Evolutionary conservation across 345 rosid species (phyloP).

Genomic region (Citrus reticulata): DNA sequence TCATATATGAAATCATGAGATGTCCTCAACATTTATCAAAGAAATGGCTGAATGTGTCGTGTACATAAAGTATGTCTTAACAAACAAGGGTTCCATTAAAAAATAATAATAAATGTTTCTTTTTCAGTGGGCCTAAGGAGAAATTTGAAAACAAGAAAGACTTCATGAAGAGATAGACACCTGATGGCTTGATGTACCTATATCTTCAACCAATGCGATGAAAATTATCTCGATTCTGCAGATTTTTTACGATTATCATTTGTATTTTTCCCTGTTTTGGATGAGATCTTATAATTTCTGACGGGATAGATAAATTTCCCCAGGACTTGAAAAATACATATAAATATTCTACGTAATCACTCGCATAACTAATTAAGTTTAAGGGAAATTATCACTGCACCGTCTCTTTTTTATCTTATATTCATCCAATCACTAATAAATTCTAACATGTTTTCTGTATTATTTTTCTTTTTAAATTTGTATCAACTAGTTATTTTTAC

Average conservation of each 20-base stretch:
- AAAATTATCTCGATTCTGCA: background rate
- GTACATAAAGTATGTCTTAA: no score
- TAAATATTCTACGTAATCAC: no score
- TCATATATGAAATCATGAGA: background rate
- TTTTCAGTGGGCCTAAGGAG: background rate
- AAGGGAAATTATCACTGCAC: no score
- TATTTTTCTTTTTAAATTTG: no score
- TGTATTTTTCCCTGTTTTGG: no score
- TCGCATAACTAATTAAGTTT: no score
- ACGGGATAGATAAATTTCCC: no score
- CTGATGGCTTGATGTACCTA: no score
- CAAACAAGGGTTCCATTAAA: background rate
- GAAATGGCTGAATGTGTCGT: background rate
- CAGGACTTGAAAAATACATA: no score
- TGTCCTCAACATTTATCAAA: background rate
- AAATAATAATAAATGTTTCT: background rate
- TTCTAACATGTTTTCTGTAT: rapidly evolving
- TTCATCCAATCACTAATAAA: rapidly evolving
- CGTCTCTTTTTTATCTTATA: rapidly evolving
- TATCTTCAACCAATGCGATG: background rate
- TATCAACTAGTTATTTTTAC: no score
- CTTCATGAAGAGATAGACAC: background rate
- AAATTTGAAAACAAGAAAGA: background rate
- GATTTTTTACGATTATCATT: background rate
- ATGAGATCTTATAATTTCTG: background rate